Base-by-base conservation (phyloP, 352 stramenopile genomes). In the Hyaloperonospora arabidopsidis region DNA sequence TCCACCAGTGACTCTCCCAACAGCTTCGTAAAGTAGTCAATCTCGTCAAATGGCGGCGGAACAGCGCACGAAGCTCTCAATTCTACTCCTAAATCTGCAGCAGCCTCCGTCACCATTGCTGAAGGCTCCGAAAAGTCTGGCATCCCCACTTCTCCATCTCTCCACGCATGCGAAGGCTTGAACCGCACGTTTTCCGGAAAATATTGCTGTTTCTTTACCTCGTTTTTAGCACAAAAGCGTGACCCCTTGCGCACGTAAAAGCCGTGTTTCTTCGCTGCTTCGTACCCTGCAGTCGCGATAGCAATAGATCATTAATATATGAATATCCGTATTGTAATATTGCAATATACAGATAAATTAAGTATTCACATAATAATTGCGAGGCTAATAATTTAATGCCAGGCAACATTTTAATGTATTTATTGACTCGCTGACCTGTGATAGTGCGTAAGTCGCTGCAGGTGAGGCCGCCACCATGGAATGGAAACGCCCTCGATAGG, bases 121-220 rank as follows among this genome's bases (percentile, higher is more conserved):
- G 22, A 52, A 19, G 57, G 38, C n/a, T 63, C 40, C 23, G 49
- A 49, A 22, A 67, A 59, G 23, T 73, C 61, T 4, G 50, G 19
- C 47, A 63, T 69, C 36, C 53, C 52, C 23, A 15, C 57, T 63
- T 88, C 74, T 58, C 79, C 79, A 29, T 84, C 74, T 28, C 79
- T 68, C 79, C 79, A 90, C 28, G 65, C 72, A 39, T 87, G 79
- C 29, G 79, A 69, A 12, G 79, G 77, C 51, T 90, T 90, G 35
- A 53, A 6, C 23, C 64, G 75, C 28, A 86, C 36, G 38, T 62
- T 61, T 45, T 67, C 52, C 13, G 52, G 45, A 5, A 21, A 39
- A 12, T 59, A 48, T 40, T 69, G 47, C 45, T 25, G 21, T 1
- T 25, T 5, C 17, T 17, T 1, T 53, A 17, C 35, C 18, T 43